Evolutionary conservation across 495 filamentous ascomycete species (phyloP), one percentile per base, ranked within the genome.

Genomic region (Cladorrhinum samala): DNA sequence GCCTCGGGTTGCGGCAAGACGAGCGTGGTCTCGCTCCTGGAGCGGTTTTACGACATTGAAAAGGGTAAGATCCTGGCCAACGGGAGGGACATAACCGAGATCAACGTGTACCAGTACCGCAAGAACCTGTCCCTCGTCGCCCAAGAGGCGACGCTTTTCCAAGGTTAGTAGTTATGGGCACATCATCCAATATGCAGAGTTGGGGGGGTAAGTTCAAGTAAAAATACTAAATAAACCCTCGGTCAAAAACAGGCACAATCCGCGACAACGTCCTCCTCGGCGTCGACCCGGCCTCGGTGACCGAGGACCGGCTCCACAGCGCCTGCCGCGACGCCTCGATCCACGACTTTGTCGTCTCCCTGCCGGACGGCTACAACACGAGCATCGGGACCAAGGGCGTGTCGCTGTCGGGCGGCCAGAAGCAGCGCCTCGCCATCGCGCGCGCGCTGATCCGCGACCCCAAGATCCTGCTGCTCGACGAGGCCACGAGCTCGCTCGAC

Each of bases 1-100:
- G 70, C 84, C 0, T 82, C 77, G 0, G 88, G 88, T n/a, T 86
- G 81, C 24, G 88, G 88, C 13, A 92, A 92, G 59, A 83, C 79
- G 1, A 87, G 82, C 14, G 71, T 85, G 18, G 74, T 88, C 17
- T 77, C 77, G 2, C 68, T 89, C 0, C 65, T 89, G 1, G 82
- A 85, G 66, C 62, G 72, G 6, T 86, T 88, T 63, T 88, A 88
- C 61, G 71, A 80, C 21, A 65, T 76, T 0, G 65, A 63, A 3
- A 66, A 67, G 19, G 84, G 85, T 19, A 59, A 57, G 25, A 81
- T 88, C 30, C 54, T 75, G 0, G 60, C 79, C 44, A 75, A 84
- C 59, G 77, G 73, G 1, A 64, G 64, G 21, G 69, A 78, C 53
- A 73, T 85, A 4, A 49, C 63, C 1, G 59, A 63, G 17, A 46